These are phyloP conservation scores for Hordeum vulgare DNA, from an alignment of 176 grass and related monocot species.

Conservation along the genomic window MorexV3_pseudomolecules_assembly NC_058519.1:359516469-359516968, in stretches of 20 bases:
- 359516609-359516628: conserved; percentile 95
- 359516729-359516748: background rate
- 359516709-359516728: conserved; percentile 18
- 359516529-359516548: conserved; percentile 93
- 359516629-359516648: conserved; percentile 77
- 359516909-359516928: background rate
- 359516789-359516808: conserved; percentile 18
- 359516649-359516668: conserved; percentile 74
- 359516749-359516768: conserved; percentile 60
- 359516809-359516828: background rate
- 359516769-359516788: conserved; percentile 49
- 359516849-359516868: background rate
- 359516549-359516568: conserved; percentile 59
- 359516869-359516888: background rate
- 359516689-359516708: background rate
- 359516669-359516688: conserved; percentile 9
- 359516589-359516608: conserved; percentile 97
- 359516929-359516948: no score
- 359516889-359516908: background rate
- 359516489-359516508: conserved; percentile 85
- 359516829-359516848: conserved; percentile 14
- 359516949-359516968: no score
- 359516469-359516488: conserved; percentile 67
- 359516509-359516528: conserved; percentile 86
- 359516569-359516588: conserved; percentile 91